Evolutionary conservation across 805 yeast species (phyloP), one percentile per base, ranked within the genome.

Genomic region (Martiniozyma abietophila): DNA sequence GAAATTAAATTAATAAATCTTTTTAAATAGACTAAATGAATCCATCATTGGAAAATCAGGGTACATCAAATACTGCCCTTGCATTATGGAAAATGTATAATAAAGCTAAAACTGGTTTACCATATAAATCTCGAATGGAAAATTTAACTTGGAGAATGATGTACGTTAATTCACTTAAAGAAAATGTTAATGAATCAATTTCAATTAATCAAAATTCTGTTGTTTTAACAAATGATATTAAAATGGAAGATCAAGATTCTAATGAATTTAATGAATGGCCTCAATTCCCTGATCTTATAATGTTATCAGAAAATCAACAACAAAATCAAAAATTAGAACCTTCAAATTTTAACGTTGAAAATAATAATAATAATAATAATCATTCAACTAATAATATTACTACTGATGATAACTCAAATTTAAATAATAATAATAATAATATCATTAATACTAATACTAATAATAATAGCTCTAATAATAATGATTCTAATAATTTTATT

Each of bases 101-200:
- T 33, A 71, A 70, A 43, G 94, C 94, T 11, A 74, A 73, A 44
- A 76, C 82, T 8, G 66, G 78, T 9, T 58, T 86, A 26, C 94
- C 95, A 1, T 76, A 82, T 53, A 69, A 71, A 36, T 69, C 74
- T 18, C 62, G 96, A 32, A 80, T 86, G 76, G 84, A 81, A 49
- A 86, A 86, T 51, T 56, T 85, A 35, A 76, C 94, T 8, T 85
- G 95, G 95, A 62, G 96, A 39, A 69, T 85, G 74, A 79, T 85
- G 88, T 72, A 67, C 28, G 61, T 79, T 44, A 67, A 59, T 39
- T 34, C 51, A 41, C 34, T 46, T 31, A 39, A 44, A 17, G 36
- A 31, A 31, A 18, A 20, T 29, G 9, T 25, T 21, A 35, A 21
- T 27, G 26, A 18, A 15, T 18, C 25, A 12, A 28, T 31, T 6